A percentile compares a stretch with the other conserved stretches of the same genome.
phyloP scores from a whole-genome alignment of 768 basidiomycete species.

The Lyophyllum shimeji region DNA sequence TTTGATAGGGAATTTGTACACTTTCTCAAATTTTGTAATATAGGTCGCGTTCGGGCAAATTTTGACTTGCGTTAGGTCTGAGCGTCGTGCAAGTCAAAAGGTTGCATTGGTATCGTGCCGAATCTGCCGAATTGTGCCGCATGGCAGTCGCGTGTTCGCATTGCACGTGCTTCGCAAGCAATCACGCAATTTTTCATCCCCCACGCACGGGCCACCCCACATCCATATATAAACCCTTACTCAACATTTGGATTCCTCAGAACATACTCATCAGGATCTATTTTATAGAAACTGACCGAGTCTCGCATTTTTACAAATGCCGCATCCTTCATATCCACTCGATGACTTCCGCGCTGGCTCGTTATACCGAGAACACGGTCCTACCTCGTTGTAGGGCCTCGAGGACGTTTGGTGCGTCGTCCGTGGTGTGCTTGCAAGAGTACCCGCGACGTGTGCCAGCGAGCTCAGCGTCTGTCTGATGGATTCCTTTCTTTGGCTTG shows the following conservation, averaged over 20 bases:
- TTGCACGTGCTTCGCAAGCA: not conserved
- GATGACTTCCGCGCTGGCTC: slow-evolving; percentile 14
- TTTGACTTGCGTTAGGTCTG: too few species aligned
- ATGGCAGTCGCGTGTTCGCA: too few species aligned
- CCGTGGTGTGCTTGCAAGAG: slow-evolving; percentile 1
- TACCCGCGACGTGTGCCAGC: slow-evolving; percentile 1
- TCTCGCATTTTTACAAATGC: slow-evolving; percentile 18
- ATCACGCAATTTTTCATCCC: slow-evolving; percentile 1
- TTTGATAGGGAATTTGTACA: not conserved
- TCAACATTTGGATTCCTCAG: slow-evolving; percentile 4
- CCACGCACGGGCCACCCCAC: slow-evolving; percentile 11
- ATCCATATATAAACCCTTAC: slow-evolving; percentile 8
- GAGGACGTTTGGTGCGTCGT: slow-evolving; percentile 14
- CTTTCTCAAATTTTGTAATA: not conserved
- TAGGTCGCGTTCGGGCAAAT: not conserved
- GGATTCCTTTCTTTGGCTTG: not conserved
- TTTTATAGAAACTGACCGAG: slow-evolving; percentile 18
- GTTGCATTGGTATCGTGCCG: too few species aligned
- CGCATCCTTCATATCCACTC: slow-evolving; percentile 17
- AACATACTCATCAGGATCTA: slow-evolving; percentile 18
- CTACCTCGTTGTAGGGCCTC: slow-evolving; percentile 7
- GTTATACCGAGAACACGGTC: slow-evolving; percentile 15
- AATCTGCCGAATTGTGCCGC: too few species aligned
- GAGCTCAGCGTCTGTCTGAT: slow-evolving; percentile 10
- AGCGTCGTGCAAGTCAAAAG: too few species aligned